phyloP scores from a whole-genome alignment of 805 yeast genomes.

The Metschnikowia koreensis region DNA sequence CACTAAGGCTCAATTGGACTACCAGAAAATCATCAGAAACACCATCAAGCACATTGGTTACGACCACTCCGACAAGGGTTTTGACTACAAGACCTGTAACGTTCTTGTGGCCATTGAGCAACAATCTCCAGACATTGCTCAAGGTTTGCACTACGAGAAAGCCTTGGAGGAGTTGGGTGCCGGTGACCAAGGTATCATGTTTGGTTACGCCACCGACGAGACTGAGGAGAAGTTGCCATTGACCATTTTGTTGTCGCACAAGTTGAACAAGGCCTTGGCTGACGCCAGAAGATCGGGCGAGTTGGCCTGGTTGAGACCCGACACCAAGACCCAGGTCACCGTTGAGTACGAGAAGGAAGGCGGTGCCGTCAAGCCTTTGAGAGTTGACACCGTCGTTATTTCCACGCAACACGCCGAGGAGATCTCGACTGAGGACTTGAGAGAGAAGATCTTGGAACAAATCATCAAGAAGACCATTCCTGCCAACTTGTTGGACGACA shows the following conservation, averaged over 20 bases:
- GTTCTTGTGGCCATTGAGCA: constrained; percentile 98
- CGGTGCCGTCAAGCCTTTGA: constrained; percentile 93
- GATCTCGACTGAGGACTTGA: constrained; percentile 89
- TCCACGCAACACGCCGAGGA: constrained; percentile 98
- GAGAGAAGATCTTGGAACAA: constrained; percentile 73
- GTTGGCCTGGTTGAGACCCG: constrained; percentile 97
- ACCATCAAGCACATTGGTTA: constrained; percentile 98
- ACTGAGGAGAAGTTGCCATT: constrained; percentile 96
- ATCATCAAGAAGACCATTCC: constrained; percentile 92
- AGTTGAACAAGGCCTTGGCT: constrained; percentile 94
- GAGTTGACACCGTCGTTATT: constrained; percentile 97
- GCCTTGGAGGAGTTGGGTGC: constrained; percentile 98
- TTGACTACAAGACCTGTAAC: constrained; percentile 98
- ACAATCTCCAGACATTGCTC: constrained; percentile 99
- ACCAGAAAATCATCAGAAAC: constrained; percentile 96
- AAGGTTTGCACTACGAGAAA: constrained; percentile 96
- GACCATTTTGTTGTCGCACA: constrained; percentile 91
- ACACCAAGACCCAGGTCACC: constrained; percentile 99
- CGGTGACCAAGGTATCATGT: constrained; percentile 99
- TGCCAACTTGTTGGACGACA: constrained; percentile 83
- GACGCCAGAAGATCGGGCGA: constrained; percentile 96
- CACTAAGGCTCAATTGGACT: constrained; percentile 92
- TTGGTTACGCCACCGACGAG: constrained; percentile 99
- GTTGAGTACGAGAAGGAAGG: constrained; percentile 91
- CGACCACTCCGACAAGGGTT: constrained; percentile 93